These are phyloP conservation scores for peach (Prunus persica) DNA, from an alignment of 306 rosid species.

Conservation along the genomic window Prunus_persica_NCBIv2 NC_034016.1:10113001-10113500, in stretches of 20 bases:
- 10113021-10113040: constrained; percentile 98
- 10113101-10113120: constrained; percentile 10
- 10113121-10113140: constrained; percentile 10
- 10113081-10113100: constrained; percentile 6
- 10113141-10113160: neutral
- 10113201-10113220: constrained; percentile 8
- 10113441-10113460: constrained; percentile 36
- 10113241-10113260: constrained; percentile 84
- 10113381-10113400: constrained; percentile 71
- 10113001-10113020: constrained; percentile 83
- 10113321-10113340: neutral
- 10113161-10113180: neutral
- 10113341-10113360: constrained; percentile 16
- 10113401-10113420: constrained; percentile 62
- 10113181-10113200: neutral
- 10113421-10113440: constrained; percentile 43
- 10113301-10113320: constrained; percentile 14
- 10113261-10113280: constrained; percentile 57
- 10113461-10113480: constrained; percentile 44
- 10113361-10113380: constrained; percentile 58
- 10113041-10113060: constrained; percentile 96
- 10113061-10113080: constrained; percentile 42
- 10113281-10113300: constrained; percentile 49
- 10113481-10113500: constrained; percentile 47
- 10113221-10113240: constrained; percentile 45